Conservation (phyloP, 1,284 basidiomycete species). For the Thecaphora thlaspeos region DNA sequence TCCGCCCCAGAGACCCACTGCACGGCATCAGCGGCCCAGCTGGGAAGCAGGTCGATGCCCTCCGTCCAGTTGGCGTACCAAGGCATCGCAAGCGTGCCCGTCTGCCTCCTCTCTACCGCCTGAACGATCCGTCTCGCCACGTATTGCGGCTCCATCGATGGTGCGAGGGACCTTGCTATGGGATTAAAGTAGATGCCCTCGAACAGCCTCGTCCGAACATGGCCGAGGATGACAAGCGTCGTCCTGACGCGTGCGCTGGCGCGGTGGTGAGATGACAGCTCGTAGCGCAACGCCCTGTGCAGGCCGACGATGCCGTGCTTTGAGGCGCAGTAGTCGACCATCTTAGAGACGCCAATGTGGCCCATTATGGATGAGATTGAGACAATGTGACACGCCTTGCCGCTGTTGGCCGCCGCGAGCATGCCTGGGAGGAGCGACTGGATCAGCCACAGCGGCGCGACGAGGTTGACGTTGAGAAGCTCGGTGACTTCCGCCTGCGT, state of each 20-base stretch:
- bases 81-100: constrained; percentile 33
- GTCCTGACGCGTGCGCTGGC: constrained; percentile 41
- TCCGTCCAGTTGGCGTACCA: constrained; percentile 48
- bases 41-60: constrained; percentile 30
- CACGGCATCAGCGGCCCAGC: constrained; percentile 25
- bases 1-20: constrained; percentile 28
- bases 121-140: constrained; percentile 36
- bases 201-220: constrained; percentile 48
- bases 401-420: constrained; percentile 60
- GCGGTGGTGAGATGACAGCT: constrained; percentile 36
- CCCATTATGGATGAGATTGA: constrained; percentile 70
- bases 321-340: constrained; percentile 61
- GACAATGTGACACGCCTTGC: constrained; percentile 79
- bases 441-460: constrained; percentile 84
- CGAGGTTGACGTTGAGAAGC: constrained; percentile 79
- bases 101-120: constrained; percentile 30
- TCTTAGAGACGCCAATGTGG: constrained; percentile 71
- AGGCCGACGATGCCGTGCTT: constrained; percentile 55
- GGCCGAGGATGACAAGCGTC: constrained; percentile 44
- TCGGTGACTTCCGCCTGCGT: constrained; percentile 69
- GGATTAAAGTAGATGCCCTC: constrained; percentile 19
- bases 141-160: constrained; percentile 22
- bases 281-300: constrained; percentile 52
- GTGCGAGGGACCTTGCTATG: constrained; percentile 41
- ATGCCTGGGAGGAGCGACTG: constrained; percentile 91